Evolutionary conservation across 495 filamentous ascomycete species (phyloP), one percentile per base, ranked within the genome.

Genomic region (Annulohypoxylon maeteangense): DNA sequence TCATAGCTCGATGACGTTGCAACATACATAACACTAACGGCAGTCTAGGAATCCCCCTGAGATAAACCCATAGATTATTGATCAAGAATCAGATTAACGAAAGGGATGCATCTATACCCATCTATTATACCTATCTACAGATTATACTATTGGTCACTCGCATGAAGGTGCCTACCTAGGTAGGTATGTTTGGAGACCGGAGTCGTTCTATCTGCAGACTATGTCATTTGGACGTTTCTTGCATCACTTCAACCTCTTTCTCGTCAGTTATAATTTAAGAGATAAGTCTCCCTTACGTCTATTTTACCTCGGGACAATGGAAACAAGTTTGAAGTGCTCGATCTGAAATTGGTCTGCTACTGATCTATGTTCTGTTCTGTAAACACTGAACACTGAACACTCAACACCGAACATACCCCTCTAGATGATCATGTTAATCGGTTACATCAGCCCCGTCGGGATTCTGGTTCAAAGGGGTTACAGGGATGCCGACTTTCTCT

Each of bases 401-500:
- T 44, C 22, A 44, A 32, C 25, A 47, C 32, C 7, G 42, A 63
- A 22, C 29, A 44, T 48, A 53, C 12, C 32, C 29, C 51, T 44
- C 45, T 34, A 10, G 18, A 31, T 60, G 25, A 31, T 23, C 51
- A 38, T 63, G 50, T 45, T 55, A 36, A 66, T 60, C 42, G 32
- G 34, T 32, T 36, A 20, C 53, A 64, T 42, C 59, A 62, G 55
- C 47, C 44, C 55, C 25, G 55, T 44, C 47, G 42, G 20, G 61
- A 65, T 40, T 54, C 27, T 18, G 18, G 42, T 53, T 62, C 29
- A 45, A 3, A 48, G 58, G 68, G 62, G 58, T 45, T 56, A 42
- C 69, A 64, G 59, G 63, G 63, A 34, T 50, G 32, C 34, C 47
- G 29, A 34, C 31, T 56, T 50, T 63, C 63, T 64, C 14, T 36